Evolutionary conservation across 257 asterid species (phyloP).

Genomic region (Primulina tabacum): DNA sequence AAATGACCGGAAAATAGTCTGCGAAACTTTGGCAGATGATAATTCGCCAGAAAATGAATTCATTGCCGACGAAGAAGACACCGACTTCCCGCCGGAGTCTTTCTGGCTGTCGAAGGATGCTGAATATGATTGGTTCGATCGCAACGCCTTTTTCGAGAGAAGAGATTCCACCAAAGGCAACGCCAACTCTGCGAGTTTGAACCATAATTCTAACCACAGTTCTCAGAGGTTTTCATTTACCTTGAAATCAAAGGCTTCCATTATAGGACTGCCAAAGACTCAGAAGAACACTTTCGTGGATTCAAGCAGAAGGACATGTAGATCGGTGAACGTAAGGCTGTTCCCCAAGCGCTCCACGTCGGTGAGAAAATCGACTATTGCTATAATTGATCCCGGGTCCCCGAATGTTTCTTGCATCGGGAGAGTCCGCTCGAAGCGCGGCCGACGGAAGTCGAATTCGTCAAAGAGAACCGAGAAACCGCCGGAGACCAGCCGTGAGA

Average conservation of each 20-base stretch:
- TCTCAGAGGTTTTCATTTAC: constrained; percentile 43
- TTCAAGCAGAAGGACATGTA: constrained; percentile 41
- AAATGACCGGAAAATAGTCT: constrained; percentile 52
- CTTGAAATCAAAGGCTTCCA: constrained; percentile 43
- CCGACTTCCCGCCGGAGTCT: constrained; percentile 56
- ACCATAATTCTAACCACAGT: constrained; percentile 32
- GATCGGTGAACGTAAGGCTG: constrained; percentile 41
- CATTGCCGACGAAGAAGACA: constrained; percentile 16
- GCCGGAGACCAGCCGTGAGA: constrained; percentile 28
- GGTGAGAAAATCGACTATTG: constrained; percentile 34
- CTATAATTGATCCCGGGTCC: constrained; percentile 51
- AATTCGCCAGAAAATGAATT: constrained; percentile 3
- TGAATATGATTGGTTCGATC: constrained; percentile 64
- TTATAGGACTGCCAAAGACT: constrained; percentile 57
- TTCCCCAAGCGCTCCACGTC: constrained; percentile 55
- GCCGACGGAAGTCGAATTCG: constrained; percentile 44
- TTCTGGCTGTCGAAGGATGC: constrained; percentile 67
- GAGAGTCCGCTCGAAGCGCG: constrained; percentile 59
- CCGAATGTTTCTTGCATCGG: constrained; percentile 79
- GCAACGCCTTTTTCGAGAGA: constrained; percentile 57
- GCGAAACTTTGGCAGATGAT: constrained; percentile 40
- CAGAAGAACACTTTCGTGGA: constrained; percentile 43
- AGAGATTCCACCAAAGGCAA: constrained; percentile 60
- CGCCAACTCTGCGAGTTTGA: constrained; percentile 25
- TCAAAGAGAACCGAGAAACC: constrained; percentile 23